Evolutionary conservation across 768 basidiomycete species (phyloP).

Genomic region (Trametes punicea): DNA sequence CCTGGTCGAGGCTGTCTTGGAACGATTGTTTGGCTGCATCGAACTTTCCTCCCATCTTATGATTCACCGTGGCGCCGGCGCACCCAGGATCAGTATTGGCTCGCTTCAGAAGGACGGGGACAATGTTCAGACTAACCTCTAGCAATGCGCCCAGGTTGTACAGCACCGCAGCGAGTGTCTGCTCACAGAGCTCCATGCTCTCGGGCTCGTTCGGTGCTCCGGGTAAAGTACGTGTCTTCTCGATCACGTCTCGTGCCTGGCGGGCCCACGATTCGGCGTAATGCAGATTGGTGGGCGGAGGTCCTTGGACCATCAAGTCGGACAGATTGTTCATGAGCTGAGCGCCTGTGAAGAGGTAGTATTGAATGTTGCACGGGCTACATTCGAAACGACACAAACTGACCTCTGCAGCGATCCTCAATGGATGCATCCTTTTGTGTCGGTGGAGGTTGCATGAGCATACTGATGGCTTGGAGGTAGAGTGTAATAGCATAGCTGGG

Average conservation of each 20-base stretch:
- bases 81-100: neutral
- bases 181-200: conserved; percentile 40
- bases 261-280: conserved; percentile 62
- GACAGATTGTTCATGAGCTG: conserved; percentile 50
- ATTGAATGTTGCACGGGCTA: too few relatives aligned
- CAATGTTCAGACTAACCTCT: conserved; percentile 30
- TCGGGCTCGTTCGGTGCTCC: conserved; percentile 2
- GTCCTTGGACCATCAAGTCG: conserved; percentile 38
- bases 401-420: conserved; percentile 63
- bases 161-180: conserved; percentile 52
- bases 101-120: neutral
- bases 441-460: conserved; percentile 47
- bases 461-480: conserved; percentile 61
- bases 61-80: too few relatives aligned
- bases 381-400: conserved; percentile 15
- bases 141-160: conserved; percentile 59
- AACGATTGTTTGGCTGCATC: conserved; percentile 31
- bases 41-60: conserved; percentile 34
- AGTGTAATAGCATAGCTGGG: conserved; percentile 59
- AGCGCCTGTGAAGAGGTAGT: conserved; percentile 32
- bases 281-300: conserved; percentile 35
- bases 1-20: conserved; percentile 32
- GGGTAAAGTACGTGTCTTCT: conserved; percentile 26
- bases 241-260: conserved; percentile 35
- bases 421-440: conserved; percentile 26